Conservation (phyloP, 2,329 filamentous ascomycete genomes). For the Talaromyces sp. region DNA sequence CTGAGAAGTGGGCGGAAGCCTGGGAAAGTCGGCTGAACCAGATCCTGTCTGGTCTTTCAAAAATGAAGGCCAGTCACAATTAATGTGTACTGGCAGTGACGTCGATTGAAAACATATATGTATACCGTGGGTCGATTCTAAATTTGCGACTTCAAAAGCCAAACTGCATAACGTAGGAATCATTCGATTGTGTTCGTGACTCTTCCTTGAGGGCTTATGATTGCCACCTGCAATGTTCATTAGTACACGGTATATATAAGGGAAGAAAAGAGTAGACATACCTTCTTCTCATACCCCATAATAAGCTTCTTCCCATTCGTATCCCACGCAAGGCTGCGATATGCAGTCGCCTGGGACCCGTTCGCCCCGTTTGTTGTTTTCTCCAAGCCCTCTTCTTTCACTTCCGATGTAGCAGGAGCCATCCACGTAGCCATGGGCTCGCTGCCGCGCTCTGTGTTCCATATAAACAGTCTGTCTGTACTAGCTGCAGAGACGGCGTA, state of each 20-base stretch:
- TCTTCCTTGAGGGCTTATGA: slow-evolving; percentile 7
- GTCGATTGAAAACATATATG: neutral
- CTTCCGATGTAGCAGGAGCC: slow-evolving; percentile 23
- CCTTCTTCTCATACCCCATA: slow-evolving; percentile 45
- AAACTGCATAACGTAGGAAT: neutral
- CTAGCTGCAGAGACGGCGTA: slow-evolving; percentile 41
- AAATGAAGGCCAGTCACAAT: neutral
- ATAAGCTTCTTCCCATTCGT: slow-evolving; percentile 48
- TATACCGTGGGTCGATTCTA: neutral
- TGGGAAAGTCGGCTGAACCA: neutral
- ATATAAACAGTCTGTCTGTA: slow-evolving; percentile 39
- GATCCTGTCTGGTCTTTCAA: neutral
- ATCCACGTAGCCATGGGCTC: slow-evolving; percentile 37
- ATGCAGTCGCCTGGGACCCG: slow-evolving; percentile 20
- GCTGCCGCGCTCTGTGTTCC: slow-evolving; percentile 42
- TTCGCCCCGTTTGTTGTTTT: slow-evolving; percentile 32
- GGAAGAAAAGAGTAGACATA: slow-evolving; percentile 25
- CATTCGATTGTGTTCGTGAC: neutral
- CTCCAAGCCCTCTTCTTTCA: slow-evolving; percentile 25
- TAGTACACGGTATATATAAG: no score
- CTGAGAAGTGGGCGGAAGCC: neutral
- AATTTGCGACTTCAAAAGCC: neutral
- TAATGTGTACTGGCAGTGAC: neutral
- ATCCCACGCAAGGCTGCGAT: slow-evolving; percentile 47
- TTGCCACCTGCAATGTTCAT: slow-evolving; percentile 7